Evolutionary conservation across 768 basidiomycete species (phyloP), one percentile per base, ranked within the genome.

Genomic region (Psilocybe sp.): DNA sequence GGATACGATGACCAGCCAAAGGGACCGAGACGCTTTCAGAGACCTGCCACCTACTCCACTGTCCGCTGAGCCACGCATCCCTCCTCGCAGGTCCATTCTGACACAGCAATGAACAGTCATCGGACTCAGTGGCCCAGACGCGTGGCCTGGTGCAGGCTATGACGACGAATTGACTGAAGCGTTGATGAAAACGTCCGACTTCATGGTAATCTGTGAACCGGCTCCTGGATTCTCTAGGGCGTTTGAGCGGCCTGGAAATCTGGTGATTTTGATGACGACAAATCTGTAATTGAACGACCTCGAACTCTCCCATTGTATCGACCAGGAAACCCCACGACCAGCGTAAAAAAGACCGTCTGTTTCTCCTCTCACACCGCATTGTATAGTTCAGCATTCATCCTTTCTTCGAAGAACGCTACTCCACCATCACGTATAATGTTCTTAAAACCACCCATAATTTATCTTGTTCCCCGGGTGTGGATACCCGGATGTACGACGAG

Each of bases 1-100:
- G n/a, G n/a, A n/a, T n/a, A n/a, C n/a, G n/a, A n/a, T n/a, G n/a
- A n/a, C n/a, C n/a, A 76, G 75, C 31, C 18, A 41, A n/a, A 70
- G 75, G 42, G 79, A 80, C 19, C 70, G 78, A 34, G 67, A 68
- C 20, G 23, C 23, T 4, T 55, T 52, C 28, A 58, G 62, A 38
- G 68, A 61, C 19, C 42, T 78, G 42, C 72, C 80, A 40, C 67
- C 75, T n/a, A 66, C 73, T 9, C 67, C 78, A 15, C 55, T 78
- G 12, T 71, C 75, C 14, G 70, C 71, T 16, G 78, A 77, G 50
- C 64, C 70, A 10, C 66, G 74, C 35, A 60, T 63, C 38, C 46
- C 60, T 23, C 64, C 68, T 43, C 51, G 61, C 43, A 64, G 75
- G 56, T 67, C 71, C 38, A 69, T 76, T 40, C 54, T 60, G 54